Evolutionary conservation across 164 flowering plant species (phyloP).

Genomic region (Pachysandra terminalis): DNA sequence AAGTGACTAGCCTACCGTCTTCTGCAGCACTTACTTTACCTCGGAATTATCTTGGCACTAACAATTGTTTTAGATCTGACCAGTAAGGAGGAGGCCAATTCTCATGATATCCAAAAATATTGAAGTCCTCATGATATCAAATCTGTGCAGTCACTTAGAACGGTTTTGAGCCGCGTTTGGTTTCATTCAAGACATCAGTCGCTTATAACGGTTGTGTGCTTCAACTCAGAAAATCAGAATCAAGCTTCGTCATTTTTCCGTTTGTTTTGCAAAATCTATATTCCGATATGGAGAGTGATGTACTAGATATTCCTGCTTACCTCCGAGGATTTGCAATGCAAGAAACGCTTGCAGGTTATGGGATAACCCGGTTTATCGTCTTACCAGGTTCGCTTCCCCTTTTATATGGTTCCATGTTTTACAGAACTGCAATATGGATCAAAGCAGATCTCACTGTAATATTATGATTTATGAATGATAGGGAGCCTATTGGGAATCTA

Average conservation of each 20-base stretch:
- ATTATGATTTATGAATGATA: constrained; percentile 7
- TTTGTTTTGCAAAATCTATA: constrained; percentile 3
- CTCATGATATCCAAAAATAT: too few species aligned
- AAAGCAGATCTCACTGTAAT: constrained; percentile 22
- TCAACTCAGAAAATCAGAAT: constrained; percentile 16
- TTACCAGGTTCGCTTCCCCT: constrained; percentile 14
- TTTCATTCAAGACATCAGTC: constrained; percentile 17
- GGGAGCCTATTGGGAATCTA: constrained; percentile 4
- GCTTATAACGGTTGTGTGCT: constrained; percentile 9
- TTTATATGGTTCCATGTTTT: constrained; percentile 13
- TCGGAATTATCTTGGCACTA: constrained; percentile 23
- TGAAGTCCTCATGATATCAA: constrained; percentile 1
- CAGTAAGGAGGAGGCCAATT: neutral
- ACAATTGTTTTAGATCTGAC: constrained; percentile 27
- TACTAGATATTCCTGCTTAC: constrained; percentile 4
- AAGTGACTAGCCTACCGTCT: constrained; percentile 49
- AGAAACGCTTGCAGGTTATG: constrained; percentile 10
- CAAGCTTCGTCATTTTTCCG: constrained; percentile 9
- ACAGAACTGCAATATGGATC: constrained; percentile 22
- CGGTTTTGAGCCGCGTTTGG: constrained; percentile 11
- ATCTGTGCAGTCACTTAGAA: constrained; percentile 7
- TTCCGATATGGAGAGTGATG: constrained; percentile 17
- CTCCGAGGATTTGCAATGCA: constrained; percentile 2
- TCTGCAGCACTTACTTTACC: constrained; percentile 11
- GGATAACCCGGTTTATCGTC: constrained; percentile 16